These are phyloP conservation scores for sorghum (Sorghum bicolor) DNA, from an alignment of 176 grass and related monocot species.

Conservation along the genomic window DNA sequence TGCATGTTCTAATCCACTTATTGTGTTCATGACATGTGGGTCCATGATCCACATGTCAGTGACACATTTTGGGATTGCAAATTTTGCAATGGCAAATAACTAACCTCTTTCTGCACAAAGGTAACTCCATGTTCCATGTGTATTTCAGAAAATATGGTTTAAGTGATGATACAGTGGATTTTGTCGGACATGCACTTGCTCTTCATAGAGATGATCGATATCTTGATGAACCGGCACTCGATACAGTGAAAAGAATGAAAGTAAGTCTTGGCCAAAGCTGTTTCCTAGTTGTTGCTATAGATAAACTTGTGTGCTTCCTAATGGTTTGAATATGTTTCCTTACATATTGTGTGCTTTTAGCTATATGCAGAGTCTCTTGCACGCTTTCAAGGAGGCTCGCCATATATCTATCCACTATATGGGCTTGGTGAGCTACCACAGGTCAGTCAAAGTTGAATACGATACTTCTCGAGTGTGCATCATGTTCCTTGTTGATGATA, in stretches of 20 bases:
- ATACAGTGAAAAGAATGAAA: slow-evolving; percentile 97
- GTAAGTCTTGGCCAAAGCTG: slow-evolving; percentile 44
- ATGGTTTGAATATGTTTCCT: slow-evolving; percentile 12
- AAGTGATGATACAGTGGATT: slow-evolving; percentile 77
- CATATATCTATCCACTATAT: slow-evolving; percentile 91
- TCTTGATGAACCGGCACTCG: slow-evolving; percentile 79
- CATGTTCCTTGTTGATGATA: slow-evolving; percentile 3
- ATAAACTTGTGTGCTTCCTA: slow-evolving; percentile 18
- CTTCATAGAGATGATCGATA: slow-evolving; percentile 86
- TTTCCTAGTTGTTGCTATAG: neutral
- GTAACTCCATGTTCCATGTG: slow-evolving; percentile 17
- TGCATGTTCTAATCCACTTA: neutral
- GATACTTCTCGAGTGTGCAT: neutral
- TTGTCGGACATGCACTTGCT: slow-evolving; percentile 81
- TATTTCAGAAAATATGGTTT: slow-evolving; percentile 74
- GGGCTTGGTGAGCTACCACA: slow-evolving; percentile 88
- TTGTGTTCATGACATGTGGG: neutral
- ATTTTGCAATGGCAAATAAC: neutral
- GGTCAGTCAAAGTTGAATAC: slow-evolving; percentile 43
- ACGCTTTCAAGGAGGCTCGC: slow-evolving; percentile 91
- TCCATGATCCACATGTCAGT: neutral
- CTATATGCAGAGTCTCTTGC: slow-evolving; percentile 82
- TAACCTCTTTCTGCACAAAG: slow-evolving; percentile 6
- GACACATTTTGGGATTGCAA: slow-evolving; percentile 6
- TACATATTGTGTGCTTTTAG: slow-evolving; percentile 35